Conservation (phyloP, 2,329 filamentous ascomycete species). For the Curvularia spicifera region DNA sequence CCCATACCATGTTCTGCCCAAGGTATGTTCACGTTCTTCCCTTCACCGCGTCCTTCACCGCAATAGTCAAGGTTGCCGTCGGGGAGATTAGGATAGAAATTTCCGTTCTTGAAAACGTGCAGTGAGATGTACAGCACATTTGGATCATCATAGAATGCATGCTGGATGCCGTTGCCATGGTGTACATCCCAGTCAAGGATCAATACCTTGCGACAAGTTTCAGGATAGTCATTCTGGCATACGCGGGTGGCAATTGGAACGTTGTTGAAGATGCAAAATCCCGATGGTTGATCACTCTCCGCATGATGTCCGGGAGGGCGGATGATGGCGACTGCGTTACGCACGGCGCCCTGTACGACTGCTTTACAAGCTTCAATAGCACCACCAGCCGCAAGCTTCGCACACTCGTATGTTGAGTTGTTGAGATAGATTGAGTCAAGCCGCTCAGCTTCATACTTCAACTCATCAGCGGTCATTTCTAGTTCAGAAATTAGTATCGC, state of each 20-base stretch:
- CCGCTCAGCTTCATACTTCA: conserved; percentile 69
- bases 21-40: conserved; percentile 72
- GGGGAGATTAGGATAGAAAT: conserved; percentile 76
- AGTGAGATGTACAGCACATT: conserved; percentile 96
- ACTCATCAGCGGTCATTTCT: conserved; percentile 62
- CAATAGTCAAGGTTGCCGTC: conserved; percentile 67
- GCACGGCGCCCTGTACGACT: conserved; percentile 82
- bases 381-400: conserved; percentile 84
- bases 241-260: conserved; percentile 90
- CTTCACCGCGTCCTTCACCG: conserved; percentile 63
- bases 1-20: conserved; percentile 80
- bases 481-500: conserved; percentile 16
- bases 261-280: conserved; percentile 98
- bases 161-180: conserved; percentile 90
- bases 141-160: conserved; percentile 93
- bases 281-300: conserved; percentile 83
- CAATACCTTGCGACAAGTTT: conserved; percentile 83
- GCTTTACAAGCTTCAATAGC: conserved; percentile 95
- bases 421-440: conserved; percentile 65
- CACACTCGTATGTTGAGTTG: conserved; percentile 78
- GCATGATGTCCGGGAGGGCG: conserved; percentile 95
- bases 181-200: conserved; percentile 90
- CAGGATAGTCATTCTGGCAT: conserved; percentile 81
- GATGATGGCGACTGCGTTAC: conserved; percentile 95
- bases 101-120: conserved; percentile 83